Evolutionary conservation across 352 stramenopile species (phyloP), one percentile per base, ranked within the genome.

Genomic region (Plasmopara halstedii): DNA sequence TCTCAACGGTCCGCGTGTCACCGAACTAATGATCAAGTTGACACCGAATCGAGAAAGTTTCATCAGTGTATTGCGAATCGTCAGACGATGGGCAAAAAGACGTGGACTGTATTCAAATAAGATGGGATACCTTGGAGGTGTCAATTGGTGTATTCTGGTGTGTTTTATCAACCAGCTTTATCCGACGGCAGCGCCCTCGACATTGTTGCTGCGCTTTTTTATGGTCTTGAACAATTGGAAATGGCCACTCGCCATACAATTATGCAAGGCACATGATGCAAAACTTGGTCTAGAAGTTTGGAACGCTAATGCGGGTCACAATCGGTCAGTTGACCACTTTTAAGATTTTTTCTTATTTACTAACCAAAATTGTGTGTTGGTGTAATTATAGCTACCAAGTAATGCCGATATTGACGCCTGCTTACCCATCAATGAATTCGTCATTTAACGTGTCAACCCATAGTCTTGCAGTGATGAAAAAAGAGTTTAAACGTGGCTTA

Each of bases 121-220:
- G 54, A 92, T 99, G 67, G 97, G 96, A 8, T 99, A 99, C 60
- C 67, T 99, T 2, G 96, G 97, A 41, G 97, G 97, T 56, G 89
- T 99, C 15, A 99, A 99, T 67, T 99, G 83, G 73, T 97, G 95
- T 48, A 99, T 99, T 56, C 70, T 99, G 39, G 94, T 98, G 19
- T 96, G 88, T 54, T 98, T 96, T 41, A 88, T 99, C 39, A 98
- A 94, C 34, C 83, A 94, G 45, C 47, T 95, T 41, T 94, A 94
- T 61, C 84, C 84, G 18, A 92, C 78, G 3, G 84, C 84, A 7
- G 82, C 82, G 9, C 80, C 84, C 0, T 90, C 84, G 20, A 94
- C 83, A 18, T 55, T 95, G 25, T 51, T 95, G 23, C 51, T 89
- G 35, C 74, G 83, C n/a, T 95, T 95, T 59, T 95, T 94, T 55